Evolutionary conservation across 352 stramenopile genomes (phyloP).

Genomic region (Phytophthora macrochlamydospora): DNA sequence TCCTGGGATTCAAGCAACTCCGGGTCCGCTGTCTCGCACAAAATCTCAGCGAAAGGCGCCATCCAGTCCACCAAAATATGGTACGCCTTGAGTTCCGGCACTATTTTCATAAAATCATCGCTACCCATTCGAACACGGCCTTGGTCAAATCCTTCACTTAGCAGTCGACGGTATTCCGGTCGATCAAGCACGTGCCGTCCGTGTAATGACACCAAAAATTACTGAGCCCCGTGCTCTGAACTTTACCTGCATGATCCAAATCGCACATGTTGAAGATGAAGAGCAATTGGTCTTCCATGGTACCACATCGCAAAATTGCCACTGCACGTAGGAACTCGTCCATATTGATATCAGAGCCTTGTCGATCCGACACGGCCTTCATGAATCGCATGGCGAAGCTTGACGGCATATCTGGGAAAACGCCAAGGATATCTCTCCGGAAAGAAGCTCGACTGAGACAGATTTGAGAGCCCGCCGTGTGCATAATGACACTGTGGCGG

Average conservation of each 20-base stretch:
- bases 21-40: slow-evolving; percentile 82
- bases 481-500: slow-evolving; percentile 52
- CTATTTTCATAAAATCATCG: slow-evolving; percentile 75
- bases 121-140: slow-evolving; percentile 73
- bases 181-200: slow-evolving; percentile 79
- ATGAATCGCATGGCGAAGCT: slow-evolving; percentile 91
- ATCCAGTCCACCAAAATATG: slow-evolving; percentile 85
- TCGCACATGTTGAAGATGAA: slow-evolving; percentile 92
- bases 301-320: slow-evolving; percentile 76
- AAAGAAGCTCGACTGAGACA: slow-evolving; percentile 85
- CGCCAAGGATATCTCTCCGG: slow-evolving; percentile 82
- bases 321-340: slow-evolving; percentile 86
- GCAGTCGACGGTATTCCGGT: slow-evolving; percentile 69
- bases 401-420: slow-evolving; percentile 90
- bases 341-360: slow-evolving; percentile 88
- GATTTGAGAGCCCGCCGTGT: slow-evolving; percentile 79
- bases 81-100: slow-evolving; percentile 55
- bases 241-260: slow-evolving; percentile 83
- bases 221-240: slow-evolving; percentile 84
- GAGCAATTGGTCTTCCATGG: slow-evolving; percentile 73
- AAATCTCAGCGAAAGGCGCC: slow-evolving; percentile 82
- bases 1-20: slow-evolving; percentile 86
- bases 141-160: slow-evolving; percentile 86
- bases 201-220: slow-evolving; percentile 88
- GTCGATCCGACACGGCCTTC: slow-evolving; percentile 85